Evolutionary conservation across 2,329 filamentous ascomycete genomes (phyloP), one percentile per base, ranked within the genome.

Genomic region (Chaetomiaceae sp.): DNA sequence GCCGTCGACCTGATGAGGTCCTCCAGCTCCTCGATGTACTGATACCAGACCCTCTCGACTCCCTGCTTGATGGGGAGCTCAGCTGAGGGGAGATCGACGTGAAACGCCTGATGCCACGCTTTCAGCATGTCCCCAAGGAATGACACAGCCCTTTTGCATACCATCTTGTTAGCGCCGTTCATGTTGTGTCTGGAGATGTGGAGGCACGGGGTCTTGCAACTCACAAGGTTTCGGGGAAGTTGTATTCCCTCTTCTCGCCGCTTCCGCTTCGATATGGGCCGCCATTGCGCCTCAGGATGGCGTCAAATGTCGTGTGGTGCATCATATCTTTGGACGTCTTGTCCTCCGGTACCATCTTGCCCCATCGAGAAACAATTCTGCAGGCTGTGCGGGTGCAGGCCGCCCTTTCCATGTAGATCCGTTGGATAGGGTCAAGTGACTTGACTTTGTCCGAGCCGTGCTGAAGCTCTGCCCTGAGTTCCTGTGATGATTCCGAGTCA

Each of bases 241-340:
- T 27, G 23, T 54, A 53, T 17, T 20, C 31, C 19, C 23, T 17
- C n/a, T 22, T 20, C 25, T 38, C 33, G 7, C 17, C 9, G 3
- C 12, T 25, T 14, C 17, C 19, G 39, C 31, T 25, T 7, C 12
- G 31, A 36, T 47, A 55, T n/a, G 47, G 53, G 3, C 53, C 53
- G 6, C 53, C 53, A 11, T 42, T 19, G 17, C 44, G 36, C 17
- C 17, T 47, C 6, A 51, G 36, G 19, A 55, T 51, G 3, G 53
- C 53, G 3, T 34, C 6, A 17, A 47, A 51, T 8, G 47, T 55
- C 2, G 8, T 6, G 20, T 29, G 44, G 17, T 37, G 5, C 53
- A 55, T 55, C 2, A 17, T 8, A n/a, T 3, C 14, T 12, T 31
- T 3, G 6, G 37, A 40, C 3, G 8, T 12, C 3, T 14, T 27